Evolutionary conservation across 2,329 filamentous ascomycete genomes (phyloP).

Genomic region (Claviceps maximensis): DNA sequence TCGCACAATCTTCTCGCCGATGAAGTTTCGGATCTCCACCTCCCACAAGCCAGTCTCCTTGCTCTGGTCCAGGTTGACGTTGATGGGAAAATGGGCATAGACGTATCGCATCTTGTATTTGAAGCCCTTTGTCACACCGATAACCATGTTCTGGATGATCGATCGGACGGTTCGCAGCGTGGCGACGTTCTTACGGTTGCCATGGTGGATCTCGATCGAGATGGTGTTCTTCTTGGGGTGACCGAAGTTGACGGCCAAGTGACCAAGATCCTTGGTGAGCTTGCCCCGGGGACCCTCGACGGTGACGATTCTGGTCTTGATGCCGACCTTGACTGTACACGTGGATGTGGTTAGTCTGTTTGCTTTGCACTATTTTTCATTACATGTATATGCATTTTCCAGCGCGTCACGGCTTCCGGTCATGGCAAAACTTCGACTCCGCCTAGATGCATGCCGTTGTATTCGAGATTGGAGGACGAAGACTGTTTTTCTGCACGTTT

Average conservation of each 20-base stretch:
- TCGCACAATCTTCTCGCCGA: constrained; percentile 98
- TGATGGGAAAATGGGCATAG: constrained; percentile 99
- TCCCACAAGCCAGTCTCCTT: constrained; percentile 73
- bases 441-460: not conserved
- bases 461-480: not conserved
- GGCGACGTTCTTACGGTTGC: constrained; percentile 92
- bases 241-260: constrained; percentile 92
- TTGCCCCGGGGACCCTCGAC: constrained; percentile 97
- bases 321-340: constrained; percentile 79
- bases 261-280: constrained; percentile 91
- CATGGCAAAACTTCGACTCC: not conserved
- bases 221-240: constrained; percentile 74
- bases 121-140: constrained; percentile 97
- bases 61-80: constrained; percentile 99
- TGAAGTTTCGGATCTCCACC: constrained; percentile 99
- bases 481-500: not conserved
- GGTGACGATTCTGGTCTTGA: constrained; percentile 92
- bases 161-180: constrained; percentile 96
- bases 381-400: no score
- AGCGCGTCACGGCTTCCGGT: not conserved
- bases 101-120: constrained; percentile 99
- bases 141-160: constrained; percentile 96
- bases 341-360: constrained; percentile 15
- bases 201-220: constrained; percentile 98
- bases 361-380: not conserved